Conservation (phyloP, 805 yeast species). For the Zygoascus biomembranicola region DNA sequence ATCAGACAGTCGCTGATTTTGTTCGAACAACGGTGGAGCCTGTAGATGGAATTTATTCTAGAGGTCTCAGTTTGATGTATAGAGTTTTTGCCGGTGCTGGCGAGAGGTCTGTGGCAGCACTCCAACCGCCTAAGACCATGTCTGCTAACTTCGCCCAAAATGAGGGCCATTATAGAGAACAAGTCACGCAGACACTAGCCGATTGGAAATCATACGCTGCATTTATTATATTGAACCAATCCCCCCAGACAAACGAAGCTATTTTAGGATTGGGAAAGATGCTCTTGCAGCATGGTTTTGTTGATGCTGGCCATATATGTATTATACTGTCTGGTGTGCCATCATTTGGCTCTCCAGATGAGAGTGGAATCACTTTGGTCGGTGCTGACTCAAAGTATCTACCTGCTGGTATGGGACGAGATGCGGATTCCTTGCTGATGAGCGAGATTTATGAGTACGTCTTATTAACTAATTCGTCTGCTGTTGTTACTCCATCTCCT, state of each 20-base stretch:
- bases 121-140: slow-evolving; percentile 29
- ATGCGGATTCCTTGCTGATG: slow-evolving; percentile 42
- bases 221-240: slow-evolving; percentile 24
- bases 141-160: slow-evolving; percentile 9
- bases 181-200: slow-evolving; percentile 12
- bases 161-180: slow-evolving; percentile 8
- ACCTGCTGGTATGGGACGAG: slow-evolving; percentile 36
- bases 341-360: slow-evolving; percentile 23
- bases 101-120: slow-evolving; percentile 42
- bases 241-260: slow-evolving; percentile 23
- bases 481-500: slow-evolving; percentile 27
- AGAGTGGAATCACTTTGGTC: slow-evolving; percentile 17
- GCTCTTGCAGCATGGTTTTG: slow-evolving; percentile 30
- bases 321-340: slow-evolving; percentile 25
- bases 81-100: slow-evolving; percentile 59
- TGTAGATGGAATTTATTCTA: slow-evolving; percentile 15
- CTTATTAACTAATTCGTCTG: slow-evolving; percentile 15
- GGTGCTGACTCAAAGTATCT: slow-evolving; percentile 18
- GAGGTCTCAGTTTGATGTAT: slow-evolving; percentile 46
- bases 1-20: slow-evolving; percentile 49
- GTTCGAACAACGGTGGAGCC: slow-evolving; percentile 37
- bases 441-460: slow-evolving; percentile 66
- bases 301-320: slow-evolving; percentile 35
- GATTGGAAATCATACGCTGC: slow-evolving; percentile 28
- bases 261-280: slow-evolving; percentile 30